Evolutionary conservation across 495 filamentous ascomycete genomes (phyloP).

Genomic region (Penicillium riverlandense): DNA sequence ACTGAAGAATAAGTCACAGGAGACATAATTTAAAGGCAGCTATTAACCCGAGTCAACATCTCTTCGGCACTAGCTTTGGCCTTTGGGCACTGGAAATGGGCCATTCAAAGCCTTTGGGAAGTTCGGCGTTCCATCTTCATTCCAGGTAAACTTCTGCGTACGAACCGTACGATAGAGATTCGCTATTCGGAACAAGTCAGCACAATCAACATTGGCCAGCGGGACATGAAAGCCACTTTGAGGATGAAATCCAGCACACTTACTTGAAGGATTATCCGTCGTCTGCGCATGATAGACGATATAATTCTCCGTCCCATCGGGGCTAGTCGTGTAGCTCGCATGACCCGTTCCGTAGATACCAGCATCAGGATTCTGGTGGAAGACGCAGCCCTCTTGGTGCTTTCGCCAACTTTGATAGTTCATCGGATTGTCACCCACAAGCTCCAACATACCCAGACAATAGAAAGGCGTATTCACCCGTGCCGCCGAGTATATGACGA

Average conservation of each 20-base stretch:
- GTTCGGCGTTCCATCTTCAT: conserved; percentile 24
- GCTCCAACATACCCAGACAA: conserved; percentile 34
- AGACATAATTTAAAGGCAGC: too few species aligned
- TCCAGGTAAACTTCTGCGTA: conserved; percentile 31
- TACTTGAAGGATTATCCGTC: conserved; percentile 25
- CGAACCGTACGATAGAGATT: conserved; percentile 21
- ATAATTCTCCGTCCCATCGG: conserved; percentile 38
- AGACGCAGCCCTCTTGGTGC: conserved; percentile 35
- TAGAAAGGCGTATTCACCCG: conserved; percentile 39
- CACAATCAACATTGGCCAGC: neutral
- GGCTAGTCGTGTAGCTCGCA: conserved; percentile 38
- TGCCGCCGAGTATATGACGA: conserved; percentile 41
- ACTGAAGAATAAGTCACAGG: too few species aligned
- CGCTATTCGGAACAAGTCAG: conserved; percentile 1
- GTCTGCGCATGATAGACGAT: conserved; percentile 40
- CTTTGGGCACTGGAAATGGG: conserved; percentile 24
- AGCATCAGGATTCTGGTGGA: conserved; percentile 39
- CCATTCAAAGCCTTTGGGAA: conserved; percentile 33
- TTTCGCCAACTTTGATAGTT: conserved; percentile 41
- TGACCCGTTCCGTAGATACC: conserved; percentile 42
- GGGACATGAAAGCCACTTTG: too few species aligned
- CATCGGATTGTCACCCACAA: conserved; percentile 44
- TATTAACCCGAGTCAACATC: too few species aligned
- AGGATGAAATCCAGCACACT: conserved; percentile 8
- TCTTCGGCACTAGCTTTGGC: neutral